phyloP scores from a whole-genome alignment of 768 basidiomycete species.

The Suillus subalutaceus region DNA sequence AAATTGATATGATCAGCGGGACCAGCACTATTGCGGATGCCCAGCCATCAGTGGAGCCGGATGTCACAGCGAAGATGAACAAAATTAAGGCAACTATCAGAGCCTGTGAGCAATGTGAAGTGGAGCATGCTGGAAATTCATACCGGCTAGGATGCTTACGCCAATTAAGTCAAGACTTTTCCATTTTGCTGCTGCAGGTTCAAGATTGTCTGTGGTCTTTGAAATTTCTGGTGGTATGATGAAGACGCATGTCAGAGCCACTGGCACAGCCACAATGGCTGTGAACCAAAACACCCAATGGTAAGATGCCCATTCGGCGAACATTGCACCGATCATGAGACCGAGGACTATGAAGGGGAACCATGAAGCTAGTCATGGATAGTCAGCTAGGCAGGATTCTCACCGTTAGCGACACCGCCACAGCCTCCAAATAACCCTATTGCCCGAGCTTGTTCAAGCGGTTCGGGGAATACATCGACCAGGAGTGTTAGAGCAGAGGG shows the following conservation, averaged over 20 bases:
- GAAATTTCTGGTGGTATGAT: conserved; percentile 35
- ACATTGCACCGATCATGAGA: conserved; percentile 46
- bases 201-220: conserved; percentile 6
- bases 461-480: conserved; percentile 52
- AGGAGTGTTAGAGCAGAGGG: conserved; percentile 55
- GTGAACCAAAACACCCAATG: conserved; percentile 56
- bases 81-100: conserved; percentile 32
- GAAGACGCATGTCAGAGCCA: conserved; percentile 35
- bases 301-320: conserved; percentile 44
- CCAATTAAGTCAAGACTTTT: conserved; percentile 42
- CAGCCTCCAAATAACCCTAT: conserved; percentile 49
- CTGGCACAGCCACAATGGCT: conserved; percentile 40
- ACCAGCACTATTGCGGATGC: conserved; percentile 44
- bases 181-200: conserved; percentile 22
- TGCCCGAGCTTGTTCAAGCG: conserved; percentile 48
- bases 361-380: neutral
- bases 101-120: neutral
- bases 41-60: conserved; percentile 56
- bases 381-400: neutral
- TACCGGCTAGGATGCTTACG: conserved; percentile 41
- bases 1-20: conserved; percentile 48
- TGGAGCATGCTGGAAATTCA: neutral
- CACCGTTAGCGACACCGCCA: conserved; percentile 50
- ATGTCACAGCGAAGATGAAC: conserved; percentile 46
- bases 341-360: conserved; percentile 37